These are phyloP conservation scores for Mycena galopus DNA, from an alignment of 768 basidiomycete species.

Conservation along the genomic window DNA sequence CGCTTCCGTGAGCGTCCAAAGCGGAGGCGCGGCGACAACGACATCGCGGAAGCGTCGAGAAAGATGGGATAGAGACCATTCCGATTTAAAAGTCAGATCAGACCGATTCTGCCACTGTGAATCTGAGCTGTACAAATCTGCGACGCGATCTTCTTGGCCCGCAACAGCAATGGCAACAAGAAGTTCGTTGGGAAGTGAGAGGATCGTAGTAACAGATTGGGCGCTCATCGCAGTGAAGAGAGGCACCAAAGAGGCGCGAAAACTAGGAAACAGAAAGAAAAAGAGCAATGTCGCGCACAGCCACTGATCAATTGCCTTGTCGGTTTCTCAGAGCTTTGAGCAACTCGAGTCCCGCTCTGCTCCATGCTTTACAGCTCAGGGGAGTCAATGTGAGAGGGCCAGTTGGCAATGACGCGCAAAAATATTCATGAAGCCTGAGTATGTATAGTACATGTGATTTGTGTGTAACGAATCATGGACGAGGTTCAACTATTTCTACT, in stretches of 20 bases:
- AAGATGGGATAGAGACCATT: background rate
- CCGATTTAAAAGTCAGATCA: background rate
- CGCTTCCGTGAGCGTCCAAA: background rate
- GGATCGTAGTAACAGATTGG: background rate
- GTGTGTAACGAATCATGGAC: conserved; percentile 26
- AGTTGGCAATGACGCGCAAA: background rate
- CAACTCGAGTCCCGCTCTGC: background rate
- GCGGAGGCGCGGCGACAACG: background rate
- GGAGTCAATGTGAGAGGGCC: background rate
- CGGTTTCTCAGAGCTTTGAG: too few relatives aligned
- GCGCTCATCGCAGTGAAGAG: background rate
- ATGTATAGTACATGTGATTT: conserved; percentile 16
- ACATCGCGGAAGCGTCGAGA: background rate
- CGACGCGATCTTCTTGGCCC: background rate
- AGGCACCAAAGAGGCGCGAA: background rate
- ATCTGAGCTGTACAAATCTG: background rate
- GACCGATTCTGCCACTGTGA: background rate
- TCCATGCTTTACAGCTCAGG: background rate
- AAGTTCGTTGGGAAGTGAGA: background rate
- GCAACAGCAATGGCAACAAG: background rate
- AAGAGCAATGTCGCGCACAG: background rate
- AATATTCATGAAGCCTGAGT: conserved; percentile 20
- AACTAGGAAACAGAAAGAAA: background rate
- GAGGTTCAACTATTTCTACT: conserved; percentile 31
- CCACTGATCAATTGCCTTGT: too few relatives aligned